phyloP scores from a whole-genome alignment of 2,329 filamentous ascomycete species.

The Aureobasidium sp. region DNA sequence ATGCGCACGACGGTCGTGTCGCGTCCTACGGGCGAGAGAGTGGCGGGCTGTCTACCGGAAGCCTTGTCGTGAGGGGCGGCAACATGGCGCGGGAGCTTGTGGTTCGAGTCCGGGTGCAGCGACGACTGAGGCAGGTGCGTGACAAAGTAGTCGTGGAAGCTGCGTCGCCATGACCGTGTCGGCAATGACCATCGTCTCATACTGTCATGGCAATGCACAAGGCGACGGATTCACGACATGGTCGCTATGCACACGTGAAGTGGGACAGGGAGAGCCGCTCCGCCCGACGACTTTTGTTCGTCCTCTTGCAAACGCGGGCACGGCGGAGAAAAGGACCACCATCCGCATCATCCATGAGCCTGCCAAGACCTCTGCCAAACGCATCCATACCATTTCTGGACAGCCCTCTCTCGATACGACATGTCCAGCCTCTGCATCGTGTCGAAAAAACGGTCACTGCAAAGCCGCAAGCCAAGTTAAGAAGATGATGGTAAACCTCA shows the following conservation, averaged over 20 bases:
- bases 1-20: slow-evolving; percentile 94
- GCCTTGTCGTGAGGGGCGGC: slow-evolving; percentile 63
- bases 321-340: slow-evolving; percentile 7
- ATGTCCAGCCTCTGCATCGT: not conserved
- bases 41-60: slow-evolving; percentile 30
- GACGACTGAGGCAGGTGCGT: slow-evolving; percentile 92
- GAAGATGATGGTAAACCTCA: not conserved
- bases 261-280: not conserved
- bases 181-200: slow-evolving; percentile 9
- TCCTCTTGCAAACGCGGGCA: not conserved
- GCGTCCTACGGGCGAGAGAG: slow-evolving; percentile 45
- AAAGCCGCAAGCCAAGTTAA: not conserved
- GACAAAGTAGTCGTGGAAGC: slow-evolving; percentile 94
- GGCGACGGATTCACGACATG: not conserved
- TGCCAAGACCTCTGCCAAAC: not conserved
- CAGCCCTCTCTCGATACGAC: not conserved
- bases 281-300: not conserved
- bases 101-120: slow-evolving; percentile 81
- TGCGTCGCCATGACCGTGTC: slow-evolving; percentile 23
- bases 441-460: not conserved
- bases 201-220: slow-evolving; percentile 2
- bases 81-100: slow-evolving; percentile 79
- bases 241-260: not conserved
- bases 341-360: not conserved
- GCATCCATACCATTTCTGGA: not conserved